Base-by-base conservation (phyloP, 305 asterid species). In the Solanum chacoense region DNA sequence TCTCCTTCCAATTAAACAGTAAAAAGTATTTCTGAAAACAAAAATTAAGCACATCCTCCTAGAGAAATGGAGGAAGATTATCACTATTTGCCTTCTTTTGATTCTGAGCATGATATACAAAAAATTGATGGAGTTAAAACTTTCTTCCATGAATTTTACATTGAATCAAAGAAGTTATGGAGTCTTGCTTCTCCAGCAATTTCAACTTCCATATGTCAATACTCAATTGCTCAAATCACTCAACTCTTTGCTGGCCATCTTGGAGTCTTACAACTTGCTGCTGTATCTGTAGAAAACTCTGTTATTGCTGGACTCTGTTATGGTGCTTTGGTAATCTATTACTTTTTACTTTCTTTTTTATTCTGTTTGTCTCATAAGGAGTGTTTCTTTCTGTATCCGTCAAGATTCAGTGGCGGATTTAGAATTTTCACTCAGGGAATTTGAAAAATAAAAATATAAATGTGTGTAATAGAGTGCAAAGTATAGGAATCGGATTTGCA, bases 171-270 rank as follows among this genome's bases (percentile, higher is more conserved):
- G 55, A 94, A 93, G 87, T 91, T 94, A 4, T 93, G 96, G 96
- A 88, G 84, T 34, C 87, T 94, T 12, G 95, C 97, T 5, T 95
- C 89, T 55, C 97, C 97, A 24, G 94, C 94, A 71, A 93, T 94
- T 63, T 92, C 91, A 92, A 92, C 93, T 29, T 78, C 89, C 13
- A 37, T 92, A 36, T 92, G 93, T 72, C 95, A 92, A 85, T 94
- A 92, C 74, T 91, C 94, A 0, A 89, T 94, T 36, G 94, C 94
- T 81, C 75, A 69, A 69, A 55, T 93, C 88, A 94, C 95, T 14
- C 95, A 92, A 71, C 90, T 92, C 63, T 93, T 93, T 24, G 94
- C 94, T 18, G 95, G 96, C 37, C 96, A 93, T 26, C 88, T 92
- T n/a, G 94, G 96, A 7, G 93, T 91, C 50, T 76, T 90, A 13